Evolutionary conservation across 208 protist genomes (phyloP), one percentile per base, ranked within the genome.

Genomic region (Herpetomonas muscarum): DNA sequence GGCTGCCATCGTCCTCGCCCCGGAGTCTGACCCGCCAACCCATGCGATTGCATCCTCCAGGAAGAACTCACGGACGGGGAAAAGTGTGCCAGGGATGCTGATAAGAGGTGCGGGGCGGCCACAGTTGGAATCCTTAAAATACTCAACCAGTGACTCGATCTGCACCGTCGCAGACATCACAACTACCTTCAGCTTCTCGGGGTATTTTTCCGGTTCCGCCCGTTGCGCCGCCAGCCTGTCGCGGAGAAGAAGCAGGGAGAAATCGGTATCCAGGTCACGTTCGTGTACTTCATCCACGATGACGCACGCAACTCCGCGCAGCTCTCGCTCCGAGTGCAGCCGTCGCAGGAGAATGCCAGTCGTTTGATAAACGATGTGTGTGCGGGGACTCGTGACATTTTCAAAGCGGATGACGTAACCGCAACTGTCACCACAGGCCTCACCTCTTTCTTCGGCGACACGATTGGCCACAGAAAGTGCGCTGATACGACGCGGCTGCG

Each of bases 351-450:
- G 61, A 72, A 99, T 98, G 64, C 98, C 98, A 52, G 98, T 98
- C 17, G 98, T 99, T 77, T 98, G 92, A 66, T 98, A 99, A 62
- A 98, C 92, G 36, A 99, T 97, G n/a, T 74, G 76, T 1, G 97
- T 99, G 15, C 72, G 60, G 26, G 56, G 52, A 36, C 74, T 86
- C 32, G 78, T 87, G 41, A 79, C 70, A 45, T 88, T 87, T 39
- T 96, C 90, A 58, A 95, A 91, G 7, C 92, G 79, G 47, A 97
- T 90, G 45, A 87, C 68, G 72, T 96, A 97, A 12, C 92, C 92
- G 36, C 92, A 92, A 47, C 71, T 88, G 62, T 89, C 64, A 21
- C 93, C 93, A 41, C 89, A 87, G 6, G 60, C 56, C 56, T 96
- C 87, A 25, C 77, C 85, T 24, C 85, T 76, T 61, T 97, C 90